A percentile compares a stretch with the other conserved stretches of the same genome.
These are phyloP conservation scores for Stagonosporopsis chrysanthemi DNA, from an alignment of 2,329 filamentous ascomycete species.

Conservation along the genomic window DNA sequence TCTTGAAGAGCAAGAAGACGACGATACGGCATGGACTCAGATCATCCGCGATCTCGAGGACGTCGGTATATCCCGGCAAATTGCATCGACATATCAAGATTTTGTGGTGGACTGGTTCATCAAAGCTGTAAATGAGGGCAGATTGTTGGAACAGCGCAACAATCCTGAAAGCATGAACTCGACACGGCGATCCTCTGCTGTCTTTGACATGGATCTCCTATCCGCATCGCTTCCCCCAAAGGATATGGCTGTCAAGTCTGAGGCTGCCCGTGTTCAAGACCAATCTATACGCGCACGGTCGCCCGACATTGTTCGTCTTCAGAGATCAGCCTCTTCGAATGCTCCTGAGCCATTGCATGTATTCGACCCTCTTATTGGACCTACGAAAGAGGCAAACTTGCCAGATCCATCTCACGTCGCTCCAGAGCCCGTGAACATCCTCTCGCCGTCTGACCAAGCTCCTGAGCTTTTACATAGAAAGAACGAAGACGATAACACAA, in stretches of 20 bases:
- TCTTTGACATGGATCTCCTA: not conserved
- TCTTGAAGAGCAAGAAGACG: slow-evolving; percentile 21
- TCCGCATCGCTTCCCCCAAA: not conserved
- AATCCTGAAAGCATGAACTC: slow-evolving; percentile 14
- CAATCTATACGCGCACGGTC: not conserved
- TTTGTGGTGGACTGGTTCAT: slow-evolving; percentile 44
- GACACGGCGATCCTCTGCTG: slow-evolving; percentile 14
- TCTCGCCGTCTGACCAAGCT: slow-evolving; percentile 2
- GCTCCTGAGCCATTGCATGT: slow-evolving; percentile 9
- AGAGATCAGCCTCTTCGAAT: slow-evolving; percentile 9
- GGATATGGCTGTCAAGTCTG: not conserved
- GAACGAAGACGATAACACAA: not conserved
- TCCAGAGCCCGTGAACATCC: not conserved
- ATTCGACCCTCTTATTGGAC: not conserved
- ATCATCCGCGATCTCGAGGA: slow-evolving; percentile 45
- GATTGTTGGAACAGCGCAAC: slow-evolving; percentile 32
- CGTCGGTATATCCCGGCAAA: slow-evolving; percentile 35
- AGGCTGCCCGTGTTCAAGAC: not conserved
- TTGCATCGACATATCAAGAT: slow-evolving; percentile 34
- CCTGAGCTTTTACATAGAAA: not conserved
- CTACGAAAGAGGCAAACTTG: not conserved
- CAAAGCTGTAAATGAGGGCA: slow-evolving; percentile 41
- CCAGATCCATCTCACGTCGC: not conserved
- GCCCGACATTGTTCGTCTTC: not conserved
- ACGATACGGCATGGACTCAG: slow-evolving; percentile 41